These are phyloP conservation scores for Selaginella tamariscina DNA, from an alignment of 75 land plant genomes.

Conservation along the genomic window DNA sequence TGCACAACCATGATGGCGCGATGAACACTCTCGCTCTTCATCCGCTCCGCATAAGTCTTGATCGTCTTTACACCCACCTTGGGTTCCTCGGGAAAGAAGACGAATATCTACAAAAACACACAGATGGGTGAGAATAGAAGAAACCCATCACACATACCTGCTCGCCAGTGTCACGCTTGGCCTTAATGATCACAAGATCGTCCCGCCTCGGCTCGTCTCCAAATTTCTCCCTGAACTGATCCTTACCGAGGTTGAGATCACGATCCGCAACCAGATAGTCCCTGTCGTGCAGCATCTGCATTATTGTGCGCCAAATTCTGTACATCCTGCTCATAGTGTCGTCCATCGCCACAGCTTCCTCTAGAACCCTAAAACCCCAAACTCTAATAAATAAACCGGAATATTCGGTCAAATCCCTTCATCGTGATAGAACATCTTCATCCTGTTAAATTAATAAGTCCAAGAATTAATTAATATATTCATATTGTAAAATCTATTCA, in stretches of 20 bases:
- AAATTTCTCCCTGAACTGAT: constrained; percentile 45
- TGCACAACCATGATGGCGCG: constrained; percentile 72
- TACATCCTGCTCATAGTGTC: constrained; percentile 45
- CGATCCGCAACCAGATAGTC: constrained; percentile 54
- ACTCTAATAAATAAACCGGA: too few relatives aligned
- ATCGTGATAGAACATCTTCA: too few relatives aligned
- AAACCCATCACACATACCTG: constrained; percentile 30
- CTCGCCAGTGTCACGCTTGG: constrained; percentile 38
- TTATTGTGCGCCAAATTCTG: constrained; percentile 59
- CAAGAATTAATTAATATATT: too few relatives aligned
- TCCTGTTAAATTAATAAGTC: too few relatives aligned
- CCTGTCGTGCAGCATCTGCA: constrained; percentile 75
- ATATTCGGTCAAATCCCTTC: too few relatives aligned
- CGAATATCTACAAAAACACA: constrained; percentile 62
- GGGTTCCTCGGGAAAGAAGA: constrained; percentile 80
- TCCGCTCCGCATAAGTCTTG: constrained; percentile 61
- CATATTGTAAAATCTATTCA: too few relatives aligned
- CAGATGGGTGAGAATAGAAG: too few relatives aligned
- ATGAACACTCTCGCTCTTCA: constrained; percentile 73
- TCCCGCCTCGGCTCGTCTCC: constrained; percentile 70
- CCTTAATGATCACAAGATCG: constrained; percentile 58
- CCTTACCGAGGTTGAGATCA: constrained; percentile 43
- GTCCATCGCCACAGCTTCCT: constrained; percentile 24
- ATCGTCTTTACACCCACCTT: constrained; percentile 91
- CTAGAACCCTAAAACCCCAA: neutral